A percentile compares a stretch with the other conserved stretches of the same genome.
Conservation (phyloP, 2,329 filamentous ascomycete genomes). For the Zasmidium angulare region DNA sequence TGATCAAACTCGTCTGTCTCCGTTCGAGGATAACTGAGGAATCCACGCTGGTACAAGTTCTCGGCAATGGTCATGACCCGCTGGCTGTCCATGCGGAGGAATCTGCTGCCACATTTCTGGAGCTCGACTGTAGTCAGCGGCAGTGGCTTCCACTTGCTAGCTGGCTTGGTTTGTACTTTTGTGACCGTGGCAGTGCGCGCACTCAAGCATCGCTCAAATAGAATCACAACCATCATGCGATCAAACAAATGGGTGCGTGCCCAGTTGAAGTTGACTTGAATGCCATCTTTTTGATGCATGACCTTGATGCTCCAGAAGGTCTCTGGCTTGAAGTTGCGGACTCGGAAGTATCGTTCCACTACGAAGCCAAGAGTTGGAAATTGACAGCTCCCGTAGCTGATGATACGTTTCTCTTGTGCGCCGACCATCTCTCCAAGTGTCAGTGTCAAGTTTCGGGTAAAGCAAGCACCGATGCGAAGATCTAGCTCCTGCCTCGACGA, state of each 20-base stretch:
- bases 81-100: conserved; percentile 87
- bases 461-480: conserved; percentile 85
- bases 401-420: conserved; percentile 64
- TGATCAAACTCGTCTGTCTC: conserved; percentile 95
- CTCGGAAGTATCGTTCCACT: conserved; percentile 90
- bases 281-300: conserved; percentile 71
- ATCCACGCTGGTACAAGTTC: conserved; percentile 85
- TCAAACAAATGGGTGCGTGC: conserved; percentile 82
- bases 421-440: conserved; percentile 70
- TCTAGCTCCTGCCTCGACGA: conserved; percentile 88
- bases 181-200: conserved; percentile 76
- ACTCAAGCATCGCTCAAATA: conserved; percentile 81
- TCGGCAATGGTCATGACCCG: conserved; percentile 87
- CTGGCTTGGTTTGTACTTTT: conserved; percentile 86
- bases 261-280: conserved; percentile 84
- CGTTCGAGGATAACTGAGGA: conserved; percentile 95
- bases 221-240: conserved; percentile 72
- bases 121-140: conserved; percentile 94
- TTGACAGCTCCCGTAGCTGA: conserved; percentile 69
- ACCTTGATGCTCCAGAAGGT: conserved; percentile 91
- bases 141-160: conserved; percentile 89
- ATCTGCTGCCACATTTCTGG: conserved; percentile 89
- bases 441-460: conserved; percentile 83
- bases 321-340: conserved; percentile 91
- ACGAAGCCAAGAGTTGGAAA: conserved; percentile 97